A percentile compares a stretch with the other conserved stretches of the same genome.
phyloP scores from a whole-genome alignment of 208 protist species.

The Crithidia bombi region DNA sequence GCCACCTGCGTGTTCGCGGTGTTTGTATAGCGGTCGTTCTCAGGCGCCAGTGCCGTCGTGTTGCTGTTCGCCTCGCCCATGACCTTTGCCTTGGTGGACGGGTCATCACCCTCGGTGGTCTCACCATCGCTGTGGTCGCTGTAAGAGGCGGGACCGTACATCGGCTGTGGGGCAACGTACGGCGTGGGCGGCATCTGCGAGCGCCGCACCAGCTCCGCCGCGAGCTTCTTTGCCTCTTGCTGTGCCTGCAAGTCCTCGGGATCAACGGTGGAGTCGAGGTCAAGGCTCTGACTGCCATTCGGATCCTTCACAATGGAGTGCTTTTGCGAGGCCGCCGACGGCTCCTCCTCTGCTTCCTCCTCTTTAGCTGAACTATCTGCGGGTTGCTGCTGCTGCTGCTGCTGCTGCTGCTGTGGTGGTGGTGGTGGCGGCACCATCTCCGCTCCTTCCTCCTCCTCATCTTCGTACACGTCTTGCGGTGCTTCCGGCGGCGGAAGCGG shows the following conservation, averaged over 20 bases:
- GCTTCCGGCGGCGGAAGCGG: not conserved
- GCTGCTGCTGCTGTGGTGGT: not conserved
- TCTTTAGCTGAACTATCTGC: not conserved
- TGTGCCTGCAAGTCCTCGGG: constrained; percentile 13
- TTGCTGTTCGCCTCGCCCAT: not conserved
- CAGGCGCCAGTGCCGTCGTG: not conserved
- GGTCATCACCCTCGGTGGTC: not conserved
- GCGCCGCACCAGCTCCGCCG: constrained; percentile 15
- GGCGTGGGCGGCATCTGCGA: constrained; percentile 18
- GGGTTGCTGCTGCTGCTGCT: not conserved
- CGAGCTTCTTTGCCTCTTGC: constrained; percentile 24
- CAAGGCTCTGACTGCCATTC: constrained; percentile 4
- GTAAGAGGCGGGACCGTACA: constrained; percentile 9
- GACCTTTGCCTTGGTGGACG: not conserved
- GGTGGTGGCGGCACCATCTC: not conserved
- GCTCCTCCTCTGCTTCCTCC: not conserved
- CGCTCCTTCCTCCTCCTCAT: not conserved
- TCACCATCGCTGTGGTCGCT: constrained; percentile 10
- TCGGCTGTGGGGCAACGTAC: constrained; percentile 9
- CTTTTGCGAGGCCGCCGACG: not conserved
- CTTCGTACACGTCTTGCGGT: not conserved
- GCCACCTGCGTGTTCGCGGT: not conserved
- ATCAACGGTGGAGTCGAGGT: constrained; percentile 20
- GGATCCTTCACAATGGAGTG: constrained; percentile 12
- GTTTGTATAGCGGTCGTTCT: not conserved